These are phyloP conservation scores for Trichoderma endophyticum DNA, from an alignment of 2,329 filamentous ascomycete species.

Conservation along the genomic window DNA sequence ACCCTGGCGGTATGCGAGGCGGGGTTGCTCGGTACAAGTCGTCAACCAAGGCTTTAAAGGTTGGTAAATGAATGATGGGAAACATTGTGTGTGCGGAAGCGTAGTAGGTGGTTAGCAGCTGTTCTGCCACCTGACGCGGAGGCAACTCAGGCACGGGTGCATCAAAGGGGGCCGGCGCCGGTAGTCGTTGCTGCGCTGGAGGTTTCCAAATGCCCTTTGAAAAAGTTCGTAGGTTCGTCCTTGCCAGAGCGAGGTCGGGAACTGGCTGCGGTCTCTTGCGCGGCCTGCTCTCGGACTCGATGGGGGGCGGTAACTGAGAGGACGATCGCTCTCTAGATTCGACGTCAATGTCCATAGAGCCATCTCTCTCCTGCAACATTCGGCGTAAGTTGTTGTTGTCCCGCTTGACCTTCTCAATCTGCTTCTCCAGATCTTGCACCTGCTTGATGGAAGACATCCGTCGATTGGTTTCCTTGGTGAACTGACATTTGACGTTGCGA, in stretches of 20 bases:
- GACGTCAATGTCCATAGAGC: conserved; percentile 48
- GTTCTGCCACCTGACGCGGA: conserved; percentile 65
- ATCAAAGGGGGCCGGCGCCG: conserved; percentile 47
- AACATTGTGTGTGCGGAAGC: conserved; percentile 73
- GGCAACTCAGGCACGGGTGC: conserved; percentile 64
- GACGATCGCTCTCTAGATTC: conserved; percentile 48
- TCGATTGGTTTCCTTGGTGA: conserved; percentile 97
- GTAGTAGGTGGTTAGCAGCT: conserved; percentile 72
- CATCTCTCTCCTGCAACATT: conserved; percentile 53
- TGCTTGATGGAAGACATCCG: conserved; percentile 99
- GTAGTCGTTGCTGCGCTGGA: conserved; percentile 63
- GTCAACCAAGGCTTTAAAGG: conserved; percentile 73
- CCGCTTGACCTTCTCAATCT: conserved; percentile 74
- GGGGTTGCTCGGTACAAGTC: conserved; percentile 68
- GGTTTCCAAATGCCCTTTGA: conserved; percentile 77
- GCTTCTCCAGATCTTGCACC: conserved; percentile 93
- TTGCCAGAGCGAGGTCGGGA: conserved; percentile 68
- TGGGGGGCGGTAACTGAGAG: conserved; percentile 56
- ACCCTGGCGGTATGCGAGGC: conserved; percentile 58
- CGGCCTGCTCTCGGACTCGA: conserved; percentile 63
- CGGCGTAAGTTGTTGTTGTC: conserved; percentile 74
- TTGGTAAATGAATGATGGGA: conserved; percentile 85
- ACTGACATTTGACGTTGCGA: conserved; percentile 94
- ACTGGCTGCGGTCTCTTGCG: conserved; percentile 59
- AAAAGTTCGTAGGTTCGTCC: conserved; percentile 68